Evolutionary conservation across 768 basidiomycete genomes (phyloP).

Genomic region (Mycena crocata): DNA sequence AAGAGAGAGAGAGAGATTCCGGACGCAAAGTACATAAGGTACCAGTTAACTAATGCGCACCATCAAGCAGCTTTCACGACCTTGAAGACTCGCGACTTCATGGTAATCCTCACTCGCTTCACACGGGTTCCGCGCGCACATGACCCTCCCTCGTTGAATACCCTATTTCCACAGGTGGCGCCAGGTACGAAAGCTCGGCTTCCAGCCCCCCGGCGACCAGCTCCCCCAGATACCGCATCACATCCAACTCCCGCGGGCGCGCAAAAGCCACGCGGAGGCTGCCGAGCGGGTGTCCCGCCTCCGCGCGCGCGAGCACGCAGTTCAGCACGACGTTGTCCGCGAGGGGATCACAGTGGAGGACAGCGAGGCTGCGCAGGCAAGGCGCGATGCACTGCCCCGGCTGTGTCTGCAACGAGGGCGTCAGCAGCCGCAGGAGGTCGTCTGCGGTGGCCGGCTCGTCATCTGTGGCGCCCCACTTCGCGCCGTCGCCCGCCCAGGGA

Average conservation of each 20-base stretch:
- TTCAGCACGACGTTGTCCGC: constrained; percentile 20
- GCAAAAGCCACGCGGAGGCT: not conserved
- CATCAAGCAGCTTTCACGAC: too few species aligned
- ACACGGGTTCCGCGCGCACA: too few species aligned
- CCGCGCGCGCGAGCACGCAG: constrained; percentile 1
- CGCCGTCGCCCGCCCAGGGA: not conserved
- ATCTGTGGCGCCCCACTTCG: not conserved
- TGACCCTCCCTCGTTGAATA: constrained; percentile 20
- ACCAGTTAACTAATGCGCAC: too few species aligned
- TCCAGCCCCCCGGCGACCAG: not conserved
- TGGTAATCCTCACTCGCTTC: too few species aligned
- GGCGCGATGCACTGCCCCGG: not conserved
- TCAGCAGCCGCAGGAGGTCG: constrained; percentile 16
- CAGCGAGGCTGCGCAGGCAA: not conserved
- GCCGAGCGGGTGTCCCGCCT: constrained; percentile 2
- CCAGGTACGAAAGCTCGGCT: not conserved
- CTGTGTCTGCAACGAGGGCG: not conserved
- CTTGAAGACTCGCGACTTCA: too few species aligned
- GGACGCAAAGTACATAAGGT: too few species aligned
- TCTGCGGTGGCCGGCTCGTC: constrained; percentile 1
- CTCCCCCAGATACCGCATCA: constrained; percentile 6
- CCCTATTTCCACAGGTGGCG: not conserved
- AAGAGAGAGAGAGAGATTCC: too few species aligned
- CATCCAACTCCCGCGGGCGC: constrained; percentile 10
- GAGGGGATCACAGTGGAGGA: constrained; percentile 1